Evolutionary conservation across 1,284 basidiomycete species (phyloP).

Genomic region (Apiotrichum siamense): DNA sequence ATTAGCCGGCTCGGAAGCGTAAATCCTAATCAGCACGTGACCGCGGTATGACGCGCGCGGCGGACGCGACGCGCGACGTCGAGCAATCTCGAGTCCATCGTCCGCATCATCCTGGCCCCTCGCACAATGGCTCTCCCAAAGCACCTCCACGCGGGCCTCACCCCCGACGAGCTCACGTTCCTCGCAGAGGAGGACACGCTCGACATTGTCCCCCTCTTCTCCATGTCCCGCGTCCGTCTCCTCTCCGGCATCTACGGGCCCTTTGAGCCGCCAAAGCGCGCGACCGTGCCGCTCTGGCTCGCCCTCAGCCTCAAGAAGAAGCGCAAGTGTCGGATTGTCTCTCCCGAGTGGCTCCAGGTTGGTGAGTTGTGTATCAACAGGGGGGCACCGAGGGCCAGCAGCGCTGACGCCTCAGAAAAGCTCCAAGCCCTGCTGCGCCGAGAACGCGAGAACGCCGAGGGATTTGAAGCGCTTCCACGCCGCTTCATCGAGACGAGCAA

Average conservation of each 20-base stretch:
- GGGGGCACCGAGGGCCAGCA: no score
- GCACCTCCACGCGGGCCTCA: slow-evolving; percentile 39
- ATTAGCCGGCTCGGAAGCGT: no score
- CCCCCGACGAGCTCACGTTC: slow-evolving; percentile 69
- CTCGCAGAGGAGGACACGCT: slow-evolving; percentile 74
- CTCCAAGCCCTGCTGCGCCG: slow-evolving; percentile 64
- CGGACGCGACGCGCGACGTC: no score
- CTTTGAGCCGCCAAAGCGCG: slow-evolving; percentile 75
- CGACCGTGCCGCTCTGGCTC: slow-evolving; percentile 87
- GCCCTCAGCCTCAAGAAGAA: slow-evolving; percentile 87
- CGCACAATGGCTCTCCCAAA: slow-evolving; percentile 52
- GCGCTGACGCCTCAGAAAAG: no score
- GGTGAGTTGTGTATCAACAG: slow-evolving; percentile 53
- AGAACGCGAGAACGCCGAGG: slow-evolving; percentile 62
- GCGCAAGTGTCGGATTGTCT: slow-evolving; percentile 84
- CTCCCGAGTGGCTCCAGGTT: slow-evolving; percentile 79
- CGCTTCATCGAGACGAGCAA: slow-evolving; percentile 85
- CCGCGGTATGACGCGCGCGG: no score
- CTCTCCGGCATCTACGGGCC: slow-evolving; percentile 91
- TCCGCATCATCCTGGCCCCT: not conserved
- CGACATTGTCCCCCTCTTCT: slow-evolving; percentile 74
- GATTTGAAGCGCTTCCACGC: slow-evolving; percentile 71
- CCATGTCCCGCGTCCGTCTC: slow-evolving; percentile 80
- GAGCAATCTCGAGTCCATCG: no score
- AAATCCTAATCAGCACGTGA: no score